Conservation (phyloP, 1,284 basidiomycete species). For the Phellopilus nigrolimitatus region DNA sequence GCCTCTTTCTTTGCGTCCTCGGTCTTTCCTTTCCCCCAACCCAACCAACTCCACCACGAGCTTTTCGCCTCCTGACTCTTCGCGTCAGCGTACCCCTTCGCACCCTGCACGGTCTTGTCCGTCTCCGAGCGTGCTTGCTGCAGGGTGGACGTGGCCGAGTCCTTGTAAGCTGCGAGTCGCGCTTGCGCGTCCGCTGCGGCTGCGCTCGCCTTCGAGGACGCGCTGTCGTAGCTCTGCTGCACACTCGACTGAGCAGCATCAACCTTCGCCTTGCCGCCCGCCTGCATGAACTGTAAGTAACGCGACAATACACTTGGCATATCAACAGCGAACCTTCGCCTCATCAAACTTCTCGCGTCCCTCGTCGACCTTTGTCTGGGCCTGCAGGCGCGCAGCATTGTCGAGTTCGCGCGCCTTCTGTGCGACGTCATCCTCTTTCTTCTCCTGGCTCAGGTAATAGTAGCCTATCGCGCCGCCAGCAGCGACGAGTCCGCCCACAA, state of each 20-base stretch:
- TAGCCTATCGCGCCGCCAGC: conserved; percentile 33
- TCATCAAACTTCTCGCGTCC: conserved; percentile 38
- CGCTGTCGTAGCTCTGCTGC: conserved; percentile 27
- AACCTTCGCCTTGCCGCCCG: conserved; percentile 38
- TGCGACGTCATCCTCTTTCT: conserved; percentile 42
- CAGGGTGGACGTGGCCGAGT: conserved; percentile 26
- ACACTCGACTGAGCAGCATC: conserved; percentile 14
- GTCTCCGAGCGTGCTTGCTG: conserved; percentile 36
- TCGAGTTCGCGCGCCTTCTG: conserved; percentile 42
- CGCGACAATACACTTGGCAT: not conserved
- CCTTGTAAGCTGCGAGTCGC: conserved; percentile 37
- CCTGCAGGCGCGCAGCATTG: conserved; percentile 42
- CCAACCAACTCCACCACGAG: conserved; percentile 53
- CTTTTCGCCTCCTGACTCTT: conserved; percentile 41
- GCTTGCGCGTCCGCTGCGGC: conserved; percentile 39
- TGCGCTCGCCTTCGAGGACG: conserved; percentile 41
- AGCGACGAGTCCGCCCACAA: conserved; percentile 32
- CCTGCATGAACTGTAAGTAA: conserved; percentile 25
- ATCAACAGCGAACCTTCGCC: conserved; percentile 35
- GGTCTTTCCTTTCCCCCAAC: conserved; percentile 49
- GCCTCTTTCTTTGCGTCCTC: conserved; percentile 35
- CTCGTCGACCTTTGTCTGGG: conserved; percentile 38
- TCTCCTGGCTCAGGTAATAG: conserved; percentile 36
- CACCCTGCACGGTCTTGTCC: conserved; percentile 33
- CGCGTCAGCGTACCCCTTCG: conserved; percentile 25